Evolutionary conservation across 2,329 filamentous ascomycete genomes (phyloP), one percentile per base, ranked within the genome.

Genomic region (Aaosphaeria pasadenensis): DNA sequence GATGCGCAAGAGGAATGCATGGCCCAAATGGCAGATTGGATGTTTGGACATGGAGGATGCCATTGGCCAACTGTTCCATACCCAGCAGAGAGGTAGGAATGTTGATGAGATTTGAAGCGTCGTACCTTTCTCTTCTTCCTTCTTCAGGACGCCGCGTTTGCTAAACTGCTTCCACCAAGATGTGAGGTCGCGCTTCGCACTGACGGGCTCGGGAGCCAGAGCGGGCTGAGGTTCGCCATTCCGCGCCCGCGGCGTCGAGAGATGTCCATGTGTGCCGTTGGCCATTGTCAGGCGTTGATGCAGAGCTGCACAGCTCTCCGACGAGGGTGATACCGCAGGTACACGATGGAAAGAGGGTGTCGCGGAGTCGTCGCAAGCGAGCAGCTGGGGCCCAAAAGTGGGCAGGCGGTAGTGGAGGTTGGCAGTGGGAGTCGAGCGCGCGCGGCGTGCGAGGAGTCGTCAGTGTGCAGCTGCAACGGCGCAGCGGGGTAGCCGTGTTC

Each of bases 161-260:
- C 65, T 94, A 75, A 99, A 97, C 62, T 86, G 85, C 73, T 91
- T 96, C 94, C 94, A 97, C 94, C 94, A 99, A 51, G 89, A 95
- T 60, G 91, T 88, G 59, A 97, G 78, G 69, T 96, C 91, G 69
- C 89, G 85, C 75, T 88, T 95, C 57, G 85, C 89, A 30, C 89
- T 89, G 47, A 88, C 89, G 39, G 89, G 90, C 61, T 80, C 76
- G 49, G 77, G 72, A 67, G 68, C 78, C 63, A 71, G 74, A 71
- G 66, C 70, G 36, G 66, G 67, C 62, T 66, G 72, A 42, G 72
- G 70, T 49, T 73, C 72, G 50, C 69, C 70, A 53, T 71, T 67
- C 57, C 71, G 72, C 60, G 70, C 69, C 55, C 71, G 68, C 58
- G 70, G 69, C 51, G 70, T 72, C 45, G 71, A 67, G 43, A 64